These are phyloP conservation scores for Amphichorda felina DNA, from an alignment of 2,329 filamentous ascomycete genomes.

Conservation along the genomic window DNA sequence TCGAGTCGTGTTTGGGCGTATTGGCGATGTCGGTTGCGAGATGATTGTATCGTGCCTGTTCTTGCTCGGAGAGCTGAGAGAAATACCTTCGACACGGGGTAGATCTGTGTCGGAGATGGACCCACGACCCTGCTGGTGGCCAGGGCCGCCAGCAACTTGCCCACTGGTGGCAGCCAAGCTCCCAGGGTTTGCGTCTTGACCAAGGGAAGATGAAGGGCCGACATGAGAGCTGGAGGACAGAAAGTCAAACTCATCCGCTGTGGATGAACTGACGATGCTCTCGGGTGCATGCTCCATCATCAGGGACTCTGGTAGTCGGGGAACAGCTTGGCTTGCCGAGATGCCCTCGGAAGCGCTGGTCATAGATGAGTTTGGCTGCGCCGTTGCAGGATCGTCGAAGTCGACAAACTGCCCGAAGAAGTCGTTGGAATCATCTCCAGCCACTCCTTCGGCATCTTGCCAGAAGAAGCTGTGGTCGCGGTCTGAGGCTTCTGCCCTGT, in stretches of 20 bases:
- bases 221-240: slow-evolving; percentile 20
- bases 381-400: slow-evolving; percentile 17
- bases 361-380: slow-evolving; percentile 10
- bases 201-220: slow-evolving; percentile 11
- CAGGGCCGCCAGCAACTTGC: no score
- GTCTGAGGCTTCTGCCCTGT: slow-evolving; percentile 20
- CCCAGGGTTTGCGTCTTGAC: slow-evolving; percentile 17
- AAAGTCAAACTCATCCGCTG: slow-evolving; percentile 22
- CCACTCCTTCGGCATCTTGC: slow-evolving; percentile 17
- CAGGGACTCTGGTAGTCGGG: slow-evolving; percentile 13
- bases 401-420: slow-evolving; percentile 24
- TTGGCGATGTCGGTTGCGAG: slow-evolving; percentile 19
- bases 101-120: slow-evolving; percentile 36
- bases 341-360: neutral
- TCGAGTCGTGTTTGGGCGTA: slow-evolving; percentile 16
- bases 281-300: slow-evolving; percentile 16
- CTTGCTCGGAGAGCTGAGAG: slow-evolving; percentile 24
- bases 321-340: slow-evolving; percentile 5
- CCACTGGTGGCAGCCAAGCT: slow-evolving; percentile 11
- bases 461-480: slow-evolving; percentile 22
- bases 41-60: slow-evolving; percentile 6
- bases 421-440: slow-evolving; percentile 16
- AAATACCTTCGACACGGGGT: slow-evolving; percentile 33
- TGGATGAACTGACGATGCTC: slow-evolving; percentile 21
- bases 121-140: slow-evolving; percentile 9